Evolutionary conservation across 208 protist genomes (phyloP).

Genomic region (Trypanosoma melophagium): DNA sequence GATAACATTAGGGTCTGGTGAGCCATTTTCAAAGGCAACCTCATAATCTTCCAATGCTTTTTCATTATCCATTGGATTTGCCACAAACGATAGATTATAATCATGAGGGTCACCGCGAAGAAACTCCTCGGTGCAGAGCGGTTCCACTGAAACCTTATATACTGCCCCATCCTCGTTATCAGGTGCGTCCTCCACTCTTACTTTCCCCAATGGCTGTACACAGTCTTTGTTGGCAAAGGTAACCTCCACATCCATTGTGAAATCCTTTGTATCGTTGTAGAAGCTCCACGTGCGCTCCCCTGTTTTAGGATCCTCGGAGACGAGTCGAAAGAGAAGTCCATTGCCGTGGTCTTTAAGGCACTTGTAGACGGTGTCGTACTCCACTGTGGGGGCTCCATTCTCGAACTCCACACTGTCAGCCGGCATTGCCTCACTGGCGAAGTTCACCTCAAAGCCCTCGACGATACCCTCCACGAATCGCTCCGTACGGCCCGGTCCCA

Average conservation of each 20-base stretch:
- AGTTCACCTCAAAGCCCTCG: slow-evolving; percentile 44
- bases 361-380: slow-evolving; percentile 68
- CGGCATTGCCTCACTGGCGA: slow-evolving; percentile 55
- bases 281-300: slow-evolving; percentile 64
- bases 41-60: slow-evolving; percentile 34
- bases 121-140: slow-evolving; percentile 62
- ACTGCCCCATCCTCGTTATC: slow-evolving; percentile 31
- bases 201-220: slow-evolving; percentile 49
- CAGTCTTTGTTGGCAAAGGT: slow-evolving; percentile 32
- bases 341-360: slow-evolving; percentile 81
- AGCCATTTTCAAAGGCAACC: slow-evolving; percentile 53
- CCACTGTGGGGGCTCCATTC: slow-evolving; percentile 45
- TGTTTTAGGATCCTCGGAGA: slow-evolving; percentile 43
- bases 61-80: slow-evolving; percentile 43
- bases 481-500: slow-evolving; percentile 36
- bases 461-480: slow-evolving; percentile 38
- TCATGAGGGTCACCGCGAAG: slow-evolving; percentile 45
- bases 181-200: slow-evolving; percentile 13
- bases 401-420: slow-evolving; percentile 51
- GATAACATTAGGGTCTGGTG: slow-evolving; percentile 42
- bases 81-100: slow-evolving; percentile 63
- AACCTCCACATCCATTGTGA: slow-evolving; percentile 57
- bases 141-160: slow-evolving; percentile 52
- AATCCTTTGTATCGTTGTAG: slow-evolving; percentile 85
- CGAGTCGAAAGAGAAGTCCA: slow-evolving; percentile 81